phyloP scores from a whole-genome alignment of 148 eudicot species.

The Diospyros kaki region DNA sequence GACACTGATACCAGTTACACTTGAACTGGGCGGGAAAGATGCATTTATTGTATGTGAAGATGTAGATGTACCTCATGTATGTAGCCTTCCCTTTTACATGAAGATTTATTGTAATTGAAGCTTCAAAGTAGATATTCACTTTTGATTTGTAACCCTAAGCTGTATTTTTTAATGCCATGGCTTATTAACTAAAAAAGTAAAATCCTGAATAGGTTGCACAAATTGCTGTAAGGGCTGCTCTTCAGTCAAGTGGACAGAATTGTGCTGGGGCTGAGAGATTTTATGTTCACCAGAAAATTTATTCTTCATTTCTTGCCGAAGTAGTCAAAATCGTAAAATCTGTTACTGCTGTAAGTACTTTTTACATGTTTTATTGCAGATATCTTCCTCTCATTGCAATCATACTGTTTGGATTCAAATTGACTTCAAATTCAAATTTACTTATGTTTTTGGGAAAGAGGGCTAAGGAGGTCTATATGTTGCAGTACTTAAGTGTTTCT shows the following conservation, averaged over 20 bases:
- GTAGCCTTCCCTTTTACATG: constrained; percentile 15
- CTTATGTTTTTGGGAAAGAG: neutral
- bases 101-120: neutral
- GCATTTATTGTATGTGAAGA: constrained; percentile 98
- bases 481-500: no score
- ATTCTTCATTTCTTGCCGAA: constrained; percentile 75
- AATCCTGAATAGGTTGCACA: constrained; percentile 73
- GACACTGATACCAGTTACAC: constrained; percentile 91
- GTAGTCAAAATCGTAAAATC: constrained; percentile 94
- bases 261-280: constrained; percentile 99
- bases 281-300: constrained; percentile 82
- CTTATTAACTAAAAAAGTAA: constrained; percentile 3
- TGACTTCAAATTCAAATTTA: neutral
- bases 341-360: constrained; percentile 77
- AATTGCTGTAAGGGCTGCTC: constrained; percentile 92
- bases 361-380: neutral
- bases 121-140: constrained; percentile 9
- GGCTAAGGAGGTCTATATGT: no score
- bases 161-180: constrained; percentile 4
- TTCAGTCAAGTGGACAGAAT: constrained; percentile 98
- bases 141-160: neutral
- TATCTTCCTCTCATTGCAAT: constrained; percentile 4
- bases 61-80: constrained; percentile 83
- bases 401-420: neutral
- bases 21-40: constrained; percentile 99